phyloP scores from a whole-genome alignment of 768 basidiomycete genomes.

The Jaapia argillacea region DNA sequence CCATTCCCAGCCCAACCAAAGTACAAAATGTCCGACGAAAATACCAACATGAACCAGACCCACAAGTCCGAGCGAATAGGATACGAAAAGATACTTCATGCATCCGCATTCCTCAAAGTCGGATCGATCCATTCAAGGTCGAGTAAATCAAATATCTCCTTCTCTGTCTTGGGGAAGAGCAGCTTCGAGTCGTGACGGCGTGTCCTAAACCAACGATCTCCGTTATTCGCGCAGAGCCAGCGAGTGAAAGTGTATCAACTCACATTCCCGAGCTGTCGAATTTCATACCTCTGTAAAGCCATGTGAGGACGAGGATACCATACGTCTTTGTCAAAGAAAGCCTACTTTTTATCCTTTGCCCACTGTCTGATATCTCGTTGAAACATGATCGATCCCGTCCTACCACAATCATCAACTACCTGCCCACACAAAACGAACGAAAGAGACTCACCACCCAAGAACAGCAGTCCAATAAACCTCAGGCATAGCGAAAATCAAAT shows the following conservation, averaged over 20 bases:
- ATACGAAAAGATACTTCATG: too few species aligned
- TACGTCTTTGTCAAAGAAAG: background rate
- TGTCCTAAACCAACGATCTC: slow-evolving; percentile 34
- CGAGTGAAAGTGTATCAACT: slow-evolving; percentile 16
- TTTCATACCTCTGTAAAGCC: slow-evolving; percentile 52
- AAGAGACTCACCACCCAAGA: slow-evolving; percentile 61
- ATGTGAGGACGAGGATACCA: slow-evolving; percentile 3
- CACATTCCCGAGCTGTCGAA: slow-evolving; percentile 81
- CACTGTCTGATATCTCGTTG: slow-evolving; percentile 73
- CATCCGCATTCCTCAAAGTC: slow-evolving; percentile 60
- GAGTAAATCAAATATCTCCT: slow-evolving; percentile 63
- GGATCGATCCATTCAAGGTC: slow-evolving; percentile 68
- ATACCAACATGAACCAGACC: too few species aligned
- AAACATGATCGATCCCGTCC: slow-evolving; percentile 88
- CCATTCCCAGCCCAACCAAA: too few species aligned
- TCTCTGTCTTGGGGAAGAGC: slow-evolving; percentile 53
- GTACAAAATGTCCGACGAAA: too few species aligned
- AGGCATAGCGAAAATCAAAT: slow-evolving; percentile 73
- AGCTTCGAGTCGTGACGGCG: slow-evolving; percentile 53
- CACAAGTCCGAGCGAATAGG: too few species aligned
- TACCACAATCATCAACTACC: slow-evolving; percentile 15
- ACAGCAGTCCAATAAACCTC: slow-evolving; percentile 83
- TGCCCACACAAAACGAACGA: background rate
- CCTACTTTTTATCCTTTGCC: slow-evolving; percentile 53
- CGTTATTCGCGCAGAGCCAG: background rate